These are phyloP conservation scores for Carex myosuroides DNA, from an alignment of 176 grass and related monocot genomes.

Conservation along the genomic window DNA sequence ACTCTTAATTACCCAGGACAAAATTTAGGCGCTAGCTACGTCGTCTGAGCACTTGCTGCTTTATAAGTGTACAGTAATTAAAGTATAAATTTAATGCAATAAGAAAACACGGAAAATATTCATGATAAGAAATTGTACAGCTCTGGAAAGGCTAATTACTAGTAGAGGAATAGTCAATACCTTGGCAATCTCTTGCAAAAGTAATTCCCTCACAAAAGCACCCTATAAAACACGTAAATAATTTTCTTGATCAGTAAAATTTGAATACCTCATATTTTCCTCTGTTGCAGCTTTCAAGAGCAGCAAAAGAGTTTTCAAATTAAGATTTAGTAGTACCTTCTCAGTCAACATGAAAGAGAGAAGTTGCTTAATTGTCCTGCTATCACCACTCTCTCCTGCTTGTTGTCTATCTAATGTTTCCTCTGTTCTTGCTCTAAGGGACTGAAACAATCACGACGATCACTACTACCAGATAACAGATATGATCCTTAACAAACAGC, in stretches of 20 bases:
- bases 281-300: conserved; percentile 4
- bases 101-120: background rate
- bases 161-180: conserved; percentile 28
- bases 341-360: conserved; percentile 85
- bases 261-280: background rate
- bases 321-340: conserved; percentile 42
- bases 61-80: background rate
- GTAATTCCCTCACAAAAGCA: conserved; percentile 96
- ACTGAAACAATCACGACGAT: conserved; percentile 40
- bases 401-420: conserved; percentile 44
- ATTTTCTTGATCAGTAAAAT: background rate
- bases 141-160: background rate
- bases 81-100: background rate
- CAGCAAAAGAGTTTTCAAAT: conserved; percentile 11
- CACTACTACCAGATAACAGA: background rate
- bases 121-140: background rate
- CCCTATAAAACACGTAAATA: conserved; percentile 48
- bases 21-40: background rate
- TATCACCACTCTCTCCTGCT: conserved; percentile 38
- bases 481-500: background rate
- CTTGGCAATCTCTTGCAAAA: conserved; percentile 91
- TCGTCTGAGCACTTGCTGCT: background rate
- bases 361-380: conserved; percentile 61
- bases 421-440: conserved; percentile 79
- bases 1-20: background rate